Evolutionary conservation across 306 rosid species (phyloP).

Genomic region (Medicago ruthenica): DNA sequence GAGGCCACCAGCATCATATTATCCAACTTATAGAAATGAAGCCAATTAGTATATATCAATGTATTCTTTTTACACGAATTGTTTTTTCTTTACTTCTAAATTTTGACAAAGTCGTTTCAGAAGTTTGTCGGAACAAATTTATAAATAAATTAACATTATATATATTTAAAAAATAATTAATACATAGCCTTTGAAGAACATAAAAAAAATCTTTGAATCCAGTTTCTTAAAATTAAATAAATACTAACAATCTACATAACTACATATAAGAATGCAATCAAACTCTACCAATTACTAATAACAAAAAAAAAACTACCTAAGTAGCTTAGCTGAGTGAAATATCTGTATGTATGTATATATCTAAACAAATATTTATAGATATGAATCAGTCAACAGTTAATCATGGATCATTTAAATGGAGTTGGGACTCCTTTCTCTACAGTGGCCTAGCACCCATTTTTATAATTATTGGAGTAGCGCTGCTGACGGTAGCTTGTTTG

Average conservation of each 20-base stretch:
- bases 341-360: background rate
- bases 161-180: background rate
- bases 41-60: background rate
- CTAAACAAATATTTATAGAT: background rate
- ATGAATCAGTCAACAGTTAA: background rate
- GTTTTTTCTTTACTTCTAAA: conserved; percentile 14
- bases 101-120: conserved; percentile 5
- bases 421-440: conserved; percentile 39
- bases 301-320: background rate
- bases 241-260: background rate
- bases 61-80: background rate
- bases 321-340: background rate
- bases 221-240: conserved; percentile 9
- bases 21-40: background rate
- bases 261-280: conserved; percentile 16
- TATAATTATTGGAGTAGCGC: conserved; percentile 24
- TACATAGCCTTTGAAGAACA: background rate
- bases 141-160: conserved; percentile 33
- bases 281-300: background rate
- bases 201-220: background rate
- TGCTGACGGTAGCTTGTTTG: conserved; percentile 37
- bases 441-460: conserved; percentile 46
- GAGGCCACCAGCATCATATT: conserved; percentile 28
- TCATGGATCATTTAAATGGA: conserved; percentile 32
- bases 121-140: background rate